Conservation (phyloP, 2,329 filamentous ascomycete genomes). For the Apiospora pterosperma region DNA sequence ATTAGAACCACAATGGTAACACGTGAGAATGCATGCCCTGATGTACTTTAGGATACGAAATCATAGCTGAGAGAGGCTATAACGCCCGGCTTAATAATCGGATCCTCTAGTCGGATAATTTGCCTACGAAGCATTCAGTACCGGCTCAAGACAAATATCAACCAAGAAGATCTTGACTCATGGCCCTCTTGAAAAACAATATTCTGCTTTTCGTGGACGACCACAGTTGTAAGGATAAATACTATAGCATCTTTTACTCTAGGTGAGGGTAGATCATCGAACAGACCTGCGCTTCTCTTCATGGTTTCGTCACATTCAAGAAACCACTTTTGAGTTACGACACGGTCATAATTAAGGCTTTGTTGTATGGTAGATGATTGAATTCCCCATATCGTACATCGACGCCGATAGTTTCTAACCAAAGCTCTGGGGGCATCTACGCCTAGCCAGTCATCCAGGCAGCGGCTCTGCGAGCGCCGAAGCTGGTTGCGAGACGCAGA, state of each 20-base stretch:
- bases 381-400: neutral
- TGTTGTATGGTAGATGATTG: neutral
- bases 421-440: neutral
- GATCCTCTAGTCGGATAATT: too few species aligned
- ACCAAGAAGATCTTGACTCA: neutral
- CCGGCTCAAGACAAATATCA: neutral
- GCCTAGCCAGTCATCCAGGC: constrained; percentile 79
- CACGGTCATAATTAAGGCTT: neutral
- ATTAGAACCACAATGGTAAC: neutral
- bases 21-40: neutral
- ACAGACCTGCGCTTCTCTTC: neutral
- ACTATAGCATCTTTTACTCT: neutral
- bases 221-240: neutral
- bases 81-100: too few species aligned
- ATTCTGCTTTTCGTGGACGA: neutral
- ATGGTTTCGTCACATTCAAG: neutral
- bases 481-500: constrained; percentile 78
- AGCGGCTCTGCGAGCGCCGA: constrained; percentile 79
- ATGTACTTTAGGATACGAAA: neutral
- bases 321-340: neutral
- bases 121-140: neutral
- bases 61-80: neutral
- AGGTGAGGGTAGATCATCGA: neutral
- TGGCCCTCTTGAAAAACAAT: neutral
- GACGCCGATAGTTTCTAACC: neutral